phyloP scores from a whole-genome alignment of 2,329 filamentous ascomycete genomes.

The Coccinonectria pachysandricola region DNA sequence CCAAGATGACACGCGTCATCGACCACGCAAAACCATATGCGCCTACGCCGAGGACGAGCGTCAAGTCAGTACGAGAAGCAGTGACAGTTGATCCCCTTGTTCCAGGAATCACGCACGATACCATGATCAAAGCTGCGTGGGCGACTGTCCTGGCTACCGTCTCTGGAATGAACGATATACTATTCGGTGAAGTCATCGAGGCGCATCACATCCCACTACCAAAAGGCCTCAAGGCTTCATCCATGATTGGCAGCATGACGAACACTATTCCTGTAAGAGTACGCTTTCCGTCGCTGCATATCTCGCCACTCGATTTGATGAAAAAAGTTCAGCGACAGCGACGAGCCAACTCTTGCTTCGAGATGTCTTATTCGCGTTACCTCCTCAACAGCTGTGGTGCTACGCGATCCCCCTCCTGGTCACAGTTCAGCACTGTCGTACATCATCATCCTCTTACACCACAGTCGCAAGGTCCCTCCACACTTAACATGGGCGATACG shows the following conservation, averaged over 20 bases:
- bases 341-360: constrained; percentile 35
- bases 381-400: constrained; percentile 42
- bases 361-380: constrained; percentile 40
- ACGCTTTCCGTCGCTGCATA: constrained; percentile 31
- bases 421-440: constrained; percentile 43
- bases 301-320: constrained; percentile 39
- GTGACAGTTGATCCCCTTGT: constrained; percentile 31
- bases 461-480: constrained; percentile 25
- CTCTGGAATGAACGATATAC: constrained; percentile 37
- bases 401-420: constrained; percentile 45
- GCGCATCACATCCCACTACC: constrained; percentile 34
- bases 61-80: constrained; percentile 30
- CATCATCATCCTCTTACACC: constrained; percentile 35
- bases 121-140: constrained; percentile 49
- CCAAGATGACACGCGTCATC: constrained; percentile 36
- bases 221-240: constrained; percentile 44
- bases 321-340: constrained; percentile 39
- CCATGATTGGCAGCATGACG: constrained; percentile 35
- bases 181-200: constrained; percentile 45
- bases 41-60: constrained; percentile 28
- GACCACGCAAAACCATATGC: constrained; percentile 31
- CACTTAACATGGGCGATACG: constrained; percentile 34
- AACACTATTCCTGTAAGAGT: constrained; percentile 41
- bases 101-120: constrained; percentile 38
- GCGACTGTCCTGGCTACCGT: constrained; percentile 42